Conservation (phyloP, 2,329 filamentous ascomycete species). For the Hypoxylon sp. region DNA sequence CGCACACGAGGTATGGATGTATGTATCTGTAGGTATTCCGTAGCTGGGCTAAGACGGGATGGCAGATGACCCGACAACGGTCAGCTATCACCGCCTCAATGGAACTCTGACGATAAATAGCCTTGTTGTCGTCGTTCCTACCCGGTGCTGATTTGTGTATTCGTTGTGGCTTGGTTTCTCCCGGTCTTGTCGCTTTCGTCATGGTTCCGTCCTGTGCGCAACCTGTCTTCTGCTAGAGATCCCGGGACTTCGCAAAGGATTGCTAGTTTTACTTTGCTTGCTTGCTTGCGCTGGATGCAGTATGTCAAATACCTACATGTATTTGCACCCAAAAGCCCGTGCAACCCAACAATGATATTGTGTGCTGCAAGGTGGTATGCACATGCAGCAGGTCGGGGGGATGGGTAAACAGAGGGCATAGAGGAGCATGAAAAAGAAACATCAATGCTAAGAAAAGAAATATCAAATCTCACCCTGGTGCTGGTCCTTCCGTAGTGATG, state of each 20-base stretch:
- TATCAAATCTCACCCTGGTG: slow-evolving; percentile 54
- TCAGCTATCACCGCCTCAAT: slow-evolving; percentile 8
- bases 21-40: background rate
- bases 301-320: slow-evolving; percentile 35
- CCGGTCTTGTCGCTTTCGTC: slow-evolving; percentile 1
- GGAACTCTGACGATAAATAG: slow-evolving; percentile 4
- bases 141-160: slow-evolving; percentile 7
- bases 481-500: slow-evolving; percentile 76
- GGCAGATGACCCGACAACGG: slow-evolving; percentile 19
- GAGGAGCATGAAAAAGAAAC: slow-evolving; percentile 7
- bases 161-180: background rate
- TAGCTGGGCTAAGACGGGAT: slow-evolving; percentile 2
- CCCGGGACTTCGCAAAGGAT: background rate
- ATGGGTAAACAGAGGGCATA: slow-evolving; percentile 23
- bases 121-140: background rate
- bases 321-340: slow-evolving; percentile 20
- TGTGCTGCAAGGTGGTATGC: slow-evolving; percentile 36
- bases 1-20: background rate
- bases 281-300: slow-evolving; percentile 32
- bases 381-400: slow-evolving; percentile 34
- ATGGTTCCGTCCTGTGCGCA: slow-evolving; percentile 10
- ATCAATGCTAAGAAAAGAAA: slow-evolving; percentile 17
- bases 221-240: slow-evolving; percentile 10
- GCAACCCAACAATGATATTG: slow-evolving; percentile 38
- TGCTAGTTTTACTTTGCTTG: slow-evolving; percentile 13